Percentiles rank a stretch among this genome's conserved stretches.
These are phyloP conservation scores for Cymodocea nodosa DNA, from an alignment of 116 monocot species.

Conservation along the genomic window DNA sequence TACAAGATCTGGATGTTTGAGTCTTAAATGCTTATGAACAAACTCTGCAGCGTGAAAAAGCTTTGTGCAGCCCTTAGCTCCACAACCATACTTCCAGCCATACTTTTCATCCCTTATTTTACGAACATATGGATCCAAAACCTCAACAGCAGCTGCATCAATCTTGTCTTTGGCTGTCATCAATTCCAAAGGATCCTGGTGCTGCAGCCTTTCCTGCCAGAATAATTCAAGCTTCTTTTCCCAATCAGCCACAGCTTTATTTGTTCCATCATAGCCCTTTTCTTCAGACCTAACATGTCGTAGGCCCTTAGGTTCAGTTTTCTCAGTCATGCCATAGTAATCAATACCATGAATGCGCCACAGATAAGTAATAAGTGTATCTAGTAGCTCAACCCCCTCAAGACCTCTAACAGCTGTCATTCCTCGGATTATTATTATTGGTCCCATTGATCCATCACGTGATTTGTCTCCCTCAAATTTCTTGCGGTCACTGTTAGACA, in stretches of 20 bases:
- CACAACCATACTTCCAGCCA: slow-evolving; percentile 61
- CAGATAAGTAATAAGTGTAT: slow-evolving; percentile 85
- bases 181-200: slow-evolving; percentile 70
- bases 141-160: slow-evolving; percentile 72
- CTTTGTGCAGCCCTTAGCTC: slow-evolving; percentile 98
- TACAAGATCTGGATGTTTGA: slow-evolving; percentile 84
- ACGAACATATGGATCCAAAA: slow-evolving; percentile 75
- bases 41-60: slow-evolving; percentile 98
- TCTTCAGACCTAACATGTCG: slow-evolving; percentile 73
- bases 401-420: slow-evolving; percentile 81
- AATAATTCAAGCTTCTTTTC: slow-evolving; percentile 86
- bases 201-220: slow-evolving; percentile 77
- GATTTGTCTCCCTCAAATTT: slow-evolving; percentile 73
- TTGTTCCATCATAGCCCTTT: slow-evolving; percentile 38
- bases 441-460: slow-evolving; percentile 74
- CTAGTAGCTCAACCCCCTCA: slow-evolving; percentile 88
- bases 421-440: slow-evolving; percentile 85
- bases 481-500: slow-evolving; percentile 39
- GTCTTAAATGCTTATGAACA: slow-evolving; percentile 97
- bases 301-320: slow-evolving; percentile 72
- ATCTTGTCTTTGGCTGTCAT: slow-evolving; percentile 88
- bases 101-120: slow-evolving; percentile 98
- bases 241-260: slow-evolving; percentile 40
- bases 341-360: slow-evolving; percentile 93
- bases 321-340: slow-evolving; percentile 89